Base-by-base conservation (phyloP, 345 rosid genomes). In the Brassica nigra region DNA sequence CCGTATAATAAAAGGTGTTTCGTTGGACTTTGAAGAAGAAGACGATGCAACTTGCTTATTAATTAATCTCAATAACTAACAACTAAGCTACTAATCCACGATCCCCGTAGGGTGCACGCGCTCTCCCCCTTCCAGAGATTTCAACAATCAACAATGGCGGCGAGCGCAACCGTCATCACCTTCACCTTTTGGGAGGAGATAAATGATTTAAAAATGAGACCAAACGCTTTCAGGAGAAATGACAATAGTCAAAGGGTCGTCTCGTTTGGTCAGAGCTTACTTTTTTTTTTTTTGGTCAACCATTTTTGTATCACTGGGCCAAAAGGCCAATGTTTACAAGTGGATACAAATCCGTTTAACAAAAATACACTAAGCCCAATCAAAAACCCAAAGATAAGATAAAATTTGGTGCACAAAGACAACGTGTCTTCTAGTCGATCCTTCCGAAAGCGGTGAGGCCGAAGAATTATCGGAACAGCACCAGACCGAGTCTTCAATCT, bases 61-160 rank as follows among this genome's bases (percentile, higher is more conserved):
- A 44, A 68, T n/a, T 28, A 28, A 36, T 62, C 73, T 39, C 54
- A 39, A 67, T 54, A 66, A 68, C 65, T 1, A 75, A 66, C 73
- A 66, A 42, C 49, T 42, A 42, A 39, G 47, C 67, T 67, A 68
- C 69, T 67, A 27, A 59, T 27, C 62, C 70, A 16, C 20, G 15
- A 47, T 1, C 74, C 18, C 18, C 28, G 29, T 8, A 37, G 23
- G 10, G 10, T 28, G 12, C 73, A 68, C 62, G 63, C 63, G 63
- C 63, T 59, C 30, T 10, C 29, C 29, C 27, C 27, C 27, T 11
- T 11, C 11, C 11, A 1, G 59, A 8, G 30, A 58, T 11, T 9
- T 23, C 30, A 58, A 58, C 62, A 20, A 20, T 57, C 62, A 57
- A 57, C 31, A 59, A 59, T 59, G 64, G 64, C 33, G 64, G 63